Evolutionary conservation across 805 yeast species (phyloP), one percentile per base, ranked within the genome.

Genomic region (Zygosaccharomyces siamensis): DNA sequence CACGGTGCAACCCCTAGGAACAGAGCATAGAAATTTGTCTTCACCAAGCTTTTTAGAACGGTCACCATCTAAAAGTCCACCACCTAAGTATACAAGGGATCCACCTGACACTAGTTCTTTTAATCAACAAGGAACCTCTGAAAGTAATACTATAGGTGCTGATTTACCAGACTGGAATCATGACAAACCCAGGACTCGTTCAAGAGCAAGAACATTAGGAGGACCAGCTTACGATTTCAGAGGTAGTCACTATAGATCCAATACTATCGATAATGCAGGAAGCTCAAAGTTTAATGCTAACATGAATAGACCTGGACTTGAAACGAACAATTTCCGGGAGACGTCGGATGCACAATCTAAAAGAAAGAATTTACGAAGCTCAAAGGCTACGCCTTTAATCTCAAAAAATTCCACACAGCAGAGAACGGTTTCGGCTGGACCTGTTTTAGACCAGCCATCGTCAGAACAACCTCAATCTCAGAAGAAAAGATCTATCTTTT

Each of bases 401-500:
- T 33, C 52, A 12, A 31, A 26, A 30, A 37, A 35, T 35, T 33
- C 52, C 44, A 46, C 60, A 51, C 45, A 59, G 51, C 45, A 35
- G 51, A 21, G 55, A 49, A 18, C 38, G 12, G 21, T 53, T 45
- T 53, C 57, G 26, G 51, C 48, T 5, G 51, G 47, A 11, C 23
- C 41, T 11, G 47, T 48, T 35, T 24, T 41, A 12, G 49, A 41
- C 16, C 50, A 49, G 32, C 40, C 32, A 10, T 43, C 48, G 24
- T 35, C 43, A 23, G 36, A 33, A 18, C 37, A 33, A 16, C 28
- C 28, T 5, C 37, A 33, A 4, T 33, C 37, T 33, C 37, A 42
- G 14, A 57, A 48, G 40, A 57, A 56, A 46, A 61, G 52, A 41
- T 62, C 55, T 35, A 58, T 63, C 45, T 51, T 63, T 16, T 63